phyloP scores from a whole-genome alignment of 1,139 yeast genomes.

The Pichia sp. region DNA sequence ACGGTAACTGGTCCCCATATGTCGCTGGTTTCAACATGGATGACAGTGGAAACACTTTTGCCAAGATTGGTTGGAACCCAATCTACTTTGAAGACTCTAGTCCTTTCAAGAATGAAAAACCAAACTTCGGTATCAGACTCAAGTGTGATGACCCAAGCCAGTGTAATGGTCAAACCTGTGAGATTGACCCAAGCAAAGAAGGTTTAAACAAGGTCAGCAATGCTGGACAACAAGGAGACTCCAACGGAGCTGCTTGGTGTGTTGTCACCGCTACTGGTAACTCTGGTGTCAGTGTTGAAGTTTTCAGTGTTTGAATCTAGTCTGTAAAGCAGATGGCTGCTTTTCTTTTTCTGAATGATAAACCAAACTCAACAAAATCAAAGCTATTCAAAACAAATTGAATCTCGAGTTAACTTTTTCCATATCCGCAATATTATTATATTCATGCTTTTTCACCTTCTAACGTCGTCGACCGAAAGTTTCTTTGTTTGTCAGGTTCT shows the following conservation, averaged over 20 bases:
- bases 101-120: slow-evolving; percentile 48
- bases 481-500: too few relatives aligned
- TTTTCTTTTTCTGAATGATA: too few relatives aligned
- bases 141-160: slow-evolving; percentile 60
- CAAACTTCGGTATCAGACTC: slow-evolving; percentile 65
- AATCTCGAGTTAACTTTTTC: too few relatives aligned
- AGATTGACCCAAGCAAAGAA: slow-evolving; percentile 61
- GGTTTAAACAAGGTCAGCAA: slow-evolving; percentile 48
- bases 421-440: too few relatives aligned
- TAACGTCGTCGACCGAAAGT: too few relatives aligned
- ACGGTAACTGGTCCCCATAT: slow-evolving; percentile 90
- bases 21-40: slow-evolving; percentile 89
- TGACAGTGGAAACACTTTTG: slow-evolving; percentile 56
- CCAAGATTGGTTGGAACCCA: slow-evolving; percentile 90
- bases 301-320: slow-evolving; percentile 34
- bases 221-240: slow-evolving; percentile 33
- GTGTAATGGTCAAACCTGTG: slow-evolving; percentile 74
- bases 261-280: slow-evolving; percentile 68
- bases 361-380: too few relatives aligned
- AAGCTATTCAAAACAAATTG: too few relatives aligned
- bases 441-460: too few relatives aligned
- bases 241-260: slow-evolving; percentile 72
- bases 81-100: slow-evolving; percentile 55
- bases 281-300: slow-evolving; percentile 64
- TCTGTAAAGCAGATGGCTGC: too few relatives aligned